These are phyloP conservation scores for Trametes polyzona DNA, from an alignment of 1,284 basidiomycete species.

Conservation along the genomic window DNA sequence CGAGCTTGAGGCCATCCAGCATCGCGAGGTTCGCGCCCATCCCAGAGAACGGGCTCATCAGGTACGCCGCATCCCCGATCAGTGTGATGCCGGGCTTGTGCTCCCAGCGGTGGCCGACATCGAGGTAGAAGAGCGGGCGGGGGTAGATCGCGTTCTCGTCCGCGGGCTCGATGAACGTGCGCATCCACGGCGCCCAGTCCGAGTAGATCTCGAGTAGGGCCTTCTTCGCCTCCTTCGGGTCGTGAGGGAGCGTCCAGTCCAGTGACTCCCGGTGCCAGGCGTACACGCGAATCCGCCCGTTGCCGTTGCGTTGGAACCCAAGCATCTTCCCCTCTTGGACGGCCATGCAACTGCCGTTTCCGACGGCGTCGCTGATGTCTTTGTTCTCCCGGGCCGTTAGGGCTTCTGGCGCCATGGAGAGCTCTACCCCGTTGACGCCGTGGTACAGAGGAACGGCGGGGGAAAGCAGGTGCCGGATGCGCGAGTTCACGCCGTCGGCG, in stretches of 20 bases:
- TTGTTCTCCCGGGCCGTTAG: not conserved
- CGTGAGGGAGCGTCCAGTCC: constrained; percentile 1
- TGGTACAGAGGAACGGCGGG: not conserved
- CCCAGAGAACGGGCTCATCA: constrained; percentile 49
- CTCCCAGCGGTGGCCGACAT: not conserved
- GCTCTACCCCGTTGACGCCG: constrained; percentile 1
- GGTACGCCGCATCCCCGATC: constrained; percentile 51
- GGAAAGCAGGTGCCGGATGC: constrained; percentile 36
- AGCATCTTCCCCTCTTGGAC: not conserved
- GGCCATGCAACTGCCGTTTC: not conserved
- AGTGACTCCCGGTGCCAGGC: not conserved
- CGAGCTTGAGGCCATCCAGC: constrained; percentile 34
- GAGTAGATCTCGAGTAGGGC: not conserved
- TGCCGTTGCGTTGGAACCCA: not conserved
- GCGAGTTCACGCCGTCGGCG: constrained; percentile 50
- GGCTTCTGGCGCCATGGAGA: not conserved
- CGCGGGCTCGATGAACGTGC: not conserved
- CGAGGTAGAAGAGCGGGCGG: constrained; percentile 3
- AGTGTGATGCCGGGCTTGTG: constrained; percentile 24
- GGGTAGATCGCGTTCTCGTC: constrained; percentile 4
- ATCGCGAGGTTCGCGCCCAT: constrained; percentile 48
- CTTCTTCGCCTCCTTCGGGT: not conserved
- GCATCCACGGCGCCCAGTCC: constrained; percentile 6
- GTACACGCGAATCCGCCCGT: constrained; percentile 6
- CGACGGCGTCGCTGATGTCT: not conserved